These are phyloP conservation scores for Carex cristatella DNA, from an alignment of 176 grass and related monocot genomes.

Conservation along the genomic window DNA sequence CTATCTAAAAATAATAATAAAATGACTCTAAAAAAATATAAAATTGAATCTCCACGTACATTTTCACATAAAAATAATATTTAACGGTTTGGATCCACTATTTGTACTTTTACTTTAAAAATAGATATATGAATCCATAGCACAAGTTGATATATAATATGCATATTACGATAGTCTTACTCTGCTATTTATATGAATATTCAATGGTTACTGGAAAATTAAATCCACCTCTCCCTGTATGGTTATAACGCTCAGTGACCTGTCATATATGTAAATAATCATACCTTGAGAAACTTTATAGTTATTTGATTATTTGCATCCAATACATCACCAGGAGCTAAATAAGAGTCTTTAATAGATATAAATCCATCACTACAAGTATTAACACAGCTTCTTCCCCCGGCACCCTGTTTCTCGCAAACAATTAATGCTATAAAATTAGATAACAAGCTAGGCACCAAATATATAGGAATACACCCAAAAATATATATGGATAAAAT, in stretches of 20 bases:
- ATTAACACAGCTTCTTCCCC: neutral
- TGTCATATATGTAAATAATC: neutral
- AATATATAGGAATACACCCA: neutral
- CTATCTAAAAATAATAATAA: too few relatives aligned
- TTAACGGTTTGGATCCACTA: too few relatives aligned
- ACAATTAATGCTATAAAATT: neutral
- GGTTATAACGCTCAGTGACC: neutral
- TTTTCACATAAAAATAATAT: too few relatives aligned
- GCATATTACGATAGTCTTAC: too few relatives aligned
- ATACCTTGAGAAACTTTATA: constrained; percentile 14
- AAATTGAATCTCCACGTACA: too few relatives aligned
- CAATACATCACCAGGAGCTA: constrained; percentile 1
- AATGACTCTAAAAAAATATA: too few relatives aligned
- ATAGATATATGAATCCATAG: too few relatives aligned
- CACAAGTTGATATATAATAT: too few relatives aligned
- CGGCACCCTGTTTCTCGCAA: neutral
- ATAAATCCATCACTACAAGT: neutral
- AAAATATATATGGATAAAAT: neutral
- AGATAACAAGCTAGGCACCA: neutral
- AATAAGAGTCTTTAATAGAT: neutral
- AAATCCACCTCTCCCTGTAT: neutral
- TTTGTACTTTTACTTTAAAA: too few relatives aligned
- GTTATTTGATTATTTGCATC: neutral
- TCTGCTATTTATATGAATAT: neutral
- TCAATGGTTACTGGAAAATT: neutral